Evolutionary conservation across 75 land plant species (phyloP).

Genomic region (Gnetum montanum): DNA sequence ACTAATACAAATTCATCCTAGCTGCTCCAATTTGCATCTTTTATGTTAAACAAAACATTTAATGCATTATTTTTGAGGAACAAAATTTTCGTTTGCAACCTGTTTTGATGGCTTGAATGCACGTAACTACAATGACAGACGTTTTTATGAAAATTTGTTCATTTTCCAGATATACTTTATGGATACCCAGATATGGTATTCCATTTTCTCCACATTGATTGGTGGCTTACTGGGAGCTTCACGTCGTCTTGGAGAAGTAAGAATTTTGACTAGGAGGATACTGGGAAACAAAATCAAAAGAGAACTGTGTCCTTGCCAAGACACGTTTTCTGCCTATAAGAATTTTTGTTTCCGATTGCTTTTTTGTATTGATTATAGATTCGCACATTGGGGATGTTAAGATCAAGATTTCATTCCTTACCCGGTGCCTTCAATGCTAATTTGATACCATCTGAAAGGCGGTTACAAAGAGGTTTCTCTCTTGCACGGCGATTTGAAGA

Average conservation of each 20-base stretch:
- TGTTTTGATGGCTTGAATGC: no score
- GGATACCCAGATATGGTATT: conserved; percentile 99
- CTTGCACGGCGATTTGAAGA: conserved; percentile 60
- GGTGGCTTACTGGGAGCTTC: conserved; percentile 91
- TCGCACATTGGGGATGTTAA: conserved; percentile 90
- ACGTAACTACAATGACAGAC: no score
- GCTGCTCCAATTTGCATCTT: not conserved
- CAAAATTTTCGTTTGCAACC: no score
- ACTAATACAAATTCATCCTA: no score
- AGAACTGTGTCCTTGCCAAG: no score
- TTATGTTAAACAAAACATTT: not conserved
- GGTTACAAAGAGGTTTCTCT: conserved; percentile 46
- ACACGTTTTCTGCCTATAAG: no score
- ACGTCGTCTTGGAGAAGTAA: conserved; percentile 93
- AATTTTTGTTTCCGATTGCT: no score
- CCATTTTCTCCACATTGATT: conserved; percentile 81
- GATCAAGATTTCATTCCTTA: conserved; percentile 85
- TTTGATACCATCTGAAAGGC: conserved; percentile 73
- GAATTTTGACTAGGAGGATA: no score
- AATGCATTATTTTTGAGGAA: conserved; percentile 2
- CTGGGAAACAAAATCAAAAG: no score
- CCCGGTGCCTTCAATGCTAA: conserved; percentile 87
- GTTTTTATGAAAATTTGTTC: no score
- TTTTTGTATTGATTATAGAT: conserved; percentile 60
- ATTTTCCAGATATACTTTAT: conserved; percentile 83